Conservation (phyloP, 208 protist genomes). For the Trypanosoma vivax region DNA sequence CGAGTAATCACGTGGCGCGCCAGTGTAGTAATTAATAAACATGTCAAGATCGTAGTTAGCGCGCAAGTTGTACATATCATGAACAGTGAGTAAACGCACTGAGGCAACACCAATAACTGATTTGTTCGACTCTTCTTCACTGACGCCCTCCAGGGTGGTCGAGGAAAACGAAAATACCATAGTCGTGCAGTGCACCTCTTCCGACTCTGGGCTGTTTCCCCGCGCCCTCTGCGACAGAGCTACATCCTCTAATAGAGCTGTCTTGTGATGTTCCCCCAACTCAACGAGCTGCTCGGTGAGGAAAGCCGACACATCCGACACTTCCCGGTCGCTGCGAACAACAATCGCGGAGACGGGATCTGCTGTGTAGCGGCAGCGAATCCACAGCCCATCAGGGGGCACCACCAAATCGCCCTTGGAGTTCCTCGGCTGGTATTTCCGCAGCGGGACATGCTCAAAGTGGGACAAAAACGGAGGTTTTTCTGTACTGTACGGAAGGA, state of each 20-base stretch:
- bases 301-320: constrained; percentile 9
- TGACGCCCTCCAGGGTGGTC: neutral
- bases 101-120: constrained; percentile 60
- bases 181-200: neutral
- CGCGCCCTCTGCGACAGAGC: neutral
- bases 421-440: constrained; percentile 76
- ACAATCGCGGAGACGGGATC: constrained; percentile 13
- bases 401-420: constrained; percentile 42
- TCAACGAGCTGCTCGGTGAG: constrained; percentile 16
- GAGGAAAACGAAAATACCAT: constrained; percentile 1
- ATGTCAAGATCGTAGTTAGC: constrained; percentile 84
- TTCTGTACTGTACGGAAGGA: constrained; percentile 54
- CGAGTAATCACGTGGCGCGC: constrained; percentile 45
- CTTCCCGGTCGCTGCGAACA: constrained; percentile 3
- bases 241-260: constrained; percentile 16
- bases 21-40: constrained; percentile 67
- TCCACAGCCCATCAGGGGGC: constrained; percentile 72
- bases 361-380: constrained; percentile 43
- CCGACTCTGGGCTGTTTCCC: neutral
- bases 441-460: constrained; percentile 77
- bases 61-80: constrained; percentile 78
- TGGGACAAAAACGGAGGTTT: constrained; percentile 68
- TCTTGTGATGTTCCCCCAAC: constrained; percentile 12
- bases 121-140: neutral
- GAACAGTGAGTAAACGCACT: constrained; percentile 34